These are phyloP conservation scores for Galerina sulciceps DNA, from an alignment of 768 basidiomycete genomes.

Conservation along the genomic window DNA sequence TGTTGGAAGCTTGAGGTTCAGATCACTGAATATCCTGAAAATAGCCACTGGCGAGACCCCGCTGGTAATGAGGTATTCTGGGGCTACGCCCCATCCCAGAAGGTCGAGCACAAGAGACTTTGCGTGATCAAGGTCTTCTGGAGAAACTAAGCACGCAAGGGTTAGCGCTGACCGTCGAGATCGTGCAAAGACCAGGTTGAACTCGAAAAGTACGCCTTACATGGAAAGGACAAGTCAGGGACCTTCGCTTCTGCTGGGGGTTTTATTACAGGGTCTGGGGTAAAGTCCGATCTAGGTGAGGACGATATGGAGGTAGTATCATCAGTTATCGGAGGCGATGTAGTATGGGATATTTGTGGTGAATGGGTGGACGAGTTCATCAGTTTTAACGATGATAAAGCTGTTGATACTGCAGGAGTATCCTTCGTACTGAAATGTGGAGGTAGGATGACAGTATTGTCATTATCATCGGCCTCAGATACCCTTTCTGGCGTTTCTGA, in stretches of 20 bases:
- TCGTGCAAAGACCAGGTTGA: neutral
- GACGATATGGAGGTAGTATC: neutral
- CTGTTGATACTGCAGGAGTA: neutral
- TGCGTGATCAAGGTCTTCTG: conserved; percentile 44
- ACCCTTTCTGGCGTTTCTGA: too few species aligned
- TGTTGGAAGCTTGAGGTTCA: conserved; percentile 40
- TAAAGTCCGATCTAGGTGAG: neutral
- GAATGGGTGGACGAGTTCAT: neutral
- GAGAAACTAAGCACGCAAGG: conserved; percentile 36
- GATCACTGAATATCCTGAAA: conserved; percentile 45
- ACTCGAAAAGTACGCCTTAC: conserved; percentile 1
- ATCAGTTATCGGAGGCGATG: neutral
- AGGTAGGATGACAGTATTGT: too few species aligned
- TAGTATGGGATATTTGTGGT: neutral
- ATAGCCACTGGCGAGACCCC: conserved; percentile 45
- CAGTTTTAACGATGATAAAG: neutral
- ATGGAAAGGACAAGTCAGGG: neutral
- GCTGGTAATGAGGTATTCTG: conserved; percentile 49
- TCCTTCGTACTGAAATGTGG: neutral
- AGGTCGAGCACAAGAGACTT: conserved; percentile 56
- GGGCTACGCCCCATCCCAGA: conserved; percentile 57
- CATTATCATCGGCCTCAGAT: too few species aligned
- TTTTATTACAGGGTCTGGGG: neutral
- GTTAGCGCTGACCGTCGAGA: neutral
- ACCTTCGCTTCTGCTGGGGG: neutral